These are phyloP conservation scores for Graphilbum sp. DNA, from an alignment of 2,329 filamentous ascomycete genomes.

Conservation along the genomic window DNA sequence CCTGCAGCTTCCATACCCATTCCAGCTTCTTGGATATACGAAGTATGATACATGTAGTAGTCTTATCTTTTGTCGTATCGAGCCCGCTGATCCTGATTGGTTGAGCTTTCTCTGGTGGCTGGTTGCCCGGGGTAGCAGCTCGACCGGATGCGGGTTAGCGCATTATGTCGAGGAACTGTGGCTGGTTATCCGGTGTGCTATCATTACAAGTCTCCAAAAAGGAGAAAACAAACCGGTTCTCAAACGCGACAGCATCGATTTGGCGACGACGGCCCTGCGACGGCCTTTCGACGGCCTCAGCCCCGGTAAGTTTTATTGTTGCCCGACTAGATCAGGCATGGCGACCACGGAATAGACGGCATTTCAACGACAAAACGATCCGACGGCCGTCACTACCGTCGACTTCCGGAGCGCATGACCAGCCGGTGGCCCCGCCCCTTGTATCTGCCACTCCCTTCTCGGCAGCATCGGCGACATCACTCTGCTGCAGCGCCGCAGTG, in stretches of 20 bases:
- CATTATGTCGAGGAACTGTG: not conserved
- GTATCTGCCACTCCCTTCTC: no score
- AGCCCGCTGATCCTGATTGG: not conserved
- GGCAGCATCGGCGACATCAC: no score
- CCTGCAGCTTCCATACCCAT: no score
- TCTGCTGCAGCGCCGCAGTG: no score
- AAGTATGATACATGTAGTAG: no score
- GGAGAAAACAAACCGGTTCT: not conserved
- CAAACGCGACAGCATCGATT: not conserved
- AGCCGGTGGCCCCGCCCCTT: no score
- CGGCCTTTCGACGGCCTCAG: not conserved
- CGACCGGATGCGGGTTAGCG: not conserved
- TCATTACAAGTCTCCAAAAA: no score
- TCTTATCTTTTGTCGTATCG: no score
- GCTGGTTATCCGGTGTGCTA: not conserved
- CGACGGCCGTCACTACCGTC: not conserved
- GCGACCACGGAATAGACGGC: not conserved
- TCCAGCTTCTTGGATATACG: no score
- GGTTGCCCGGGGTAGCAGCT: conserved; percentile 2
- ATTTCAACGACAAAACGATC: not conserved
- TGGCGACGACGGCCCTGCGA: not conserved
- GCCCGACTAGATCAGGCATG: not conserved
- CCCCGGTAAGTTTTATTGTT: not conserved
- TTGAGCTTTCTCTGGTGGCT: not conserved
- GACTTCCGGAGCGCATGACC: no score